These are phyloP conservation scores for Dipodascus geniculatus DNA, from an alignment of 805 yeast genomes.

Conservation along the genomic window DNA sequence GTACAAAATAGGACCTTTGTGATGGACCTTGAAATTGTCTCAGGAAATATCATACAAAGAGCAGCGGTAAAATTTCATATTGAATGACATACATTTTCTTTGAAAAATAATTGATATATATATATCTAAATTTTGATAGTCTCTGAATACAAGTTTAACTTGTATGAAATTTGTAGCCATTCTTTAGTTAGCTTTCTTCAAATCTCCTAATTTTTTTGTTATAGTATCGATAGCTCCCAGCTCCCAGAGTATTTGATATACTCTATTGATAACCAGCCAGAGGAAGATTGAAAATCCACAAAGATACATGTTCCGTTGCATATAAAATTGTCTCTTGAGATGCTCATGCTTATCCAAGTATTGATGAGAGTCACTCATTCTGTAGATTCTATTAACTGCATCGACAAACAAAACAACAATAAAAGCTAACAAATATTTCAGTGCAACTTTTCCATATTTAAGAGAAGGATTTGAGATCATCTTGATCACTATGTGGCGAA, in stretches of 20 bases:
- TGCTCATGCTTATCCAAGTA: constrained; percentile 41
- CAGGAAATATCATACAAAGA: no score
- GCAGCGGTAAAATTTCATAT: no score
- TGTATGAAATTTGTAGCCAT: no score
- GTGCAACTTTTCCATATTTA: constrained; percentile 59
- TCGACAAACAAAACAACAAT: constrained; percentile 77
- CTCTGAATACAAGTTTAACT: no score
- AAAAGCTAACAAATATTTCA: constrained; percentile 74
- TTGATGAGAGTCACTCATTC: constrained; percentile 29
- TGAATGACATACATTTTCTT: no score
- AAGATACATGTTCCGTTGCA: constrained; percentile 91
- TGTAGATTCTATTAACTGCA: constrained; percentile 70
- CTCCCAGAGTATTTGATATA: constrained; percentile 31
- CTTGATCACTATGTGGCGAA: constrained; percentile 56
- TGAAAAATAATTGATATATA: no score
- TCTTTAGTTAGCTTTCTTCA: neutral
- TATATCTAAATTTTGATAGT: no score
- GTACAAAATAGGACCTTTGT: no score
- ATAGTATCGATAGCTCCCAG: neutral
- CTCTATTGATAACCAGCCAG: constrained; percentile 73
- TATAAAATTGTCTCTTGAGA: constrained; percentile 83
- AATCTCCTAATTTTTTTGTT: neutral
- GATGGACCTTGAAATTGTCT: no score
- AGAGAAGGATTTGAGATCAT: constrained; percentile 54
- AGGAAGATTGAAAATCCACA: constrained; percentile 92